A percentile compares a stretch with the other conserved stretches of the same genome.
These are phyloP conservation scores for Coprinopsis marcescibilis DNA, from an alignment of 768 basidiomycete species.

Conservation along the genomic window DNA sequence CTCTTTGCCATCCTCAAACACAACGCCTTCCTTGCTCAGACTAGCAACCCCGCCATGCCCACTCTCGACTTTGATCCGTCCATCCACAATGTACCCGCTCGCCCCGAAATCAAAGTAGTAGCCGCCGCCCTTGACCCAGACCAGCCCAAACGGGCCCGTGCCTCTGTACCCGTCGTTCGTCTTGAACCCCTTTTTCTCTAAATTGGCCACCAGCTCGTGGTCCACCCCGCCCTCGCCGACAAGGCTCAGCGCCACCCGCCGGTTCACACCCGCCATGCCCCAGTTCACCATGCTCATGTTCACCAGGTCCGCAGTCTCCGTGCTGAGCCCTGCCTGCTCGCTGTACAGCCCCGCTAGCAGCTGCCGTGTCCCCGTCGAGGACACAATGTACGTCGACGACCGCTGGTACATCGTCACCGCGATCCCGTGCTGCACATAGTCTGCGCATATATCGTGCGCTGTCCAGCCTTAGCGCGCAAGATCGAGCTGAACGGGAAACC, in stretches of 20 bases:
- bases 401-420: constrained; percentile 44
- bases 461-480: neutral
- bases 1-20: constrained; percentile 40
- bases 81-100: constrained; percentile 42
- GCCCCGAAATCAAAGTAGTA: constrained; percentile 12
- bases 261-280: constrained; percentile 14
- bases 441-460: constrained; percentile 35
- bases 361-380: constrained; percentile 26
- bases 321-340: constrained; percentile 41
- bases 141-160: constrained; percentile 8
- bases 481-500: neutral
- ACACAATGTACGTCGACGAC: constrained; percentile 44
- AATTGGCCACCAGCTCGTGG: constrained; percentile 9
- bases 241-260: neutral
- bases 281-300: constrained; percentile 34
- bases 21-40: constrained; percentile 35
- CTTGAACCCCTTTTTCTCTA: constrained; percentile 13
- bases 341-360: constrained; percentile 27
- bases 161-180: constrained; percentile 12
- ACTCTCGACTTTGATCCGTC: constrained; percentile 59
- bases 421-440: constrained; percentile 33
- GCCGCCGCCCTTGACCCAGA: constrained; percentile 10
- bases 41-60: constrained; percentile 40
- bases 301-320: constrained; percentile 41
- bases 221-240: neutral